These are phyloP conservation scores for Phytophthora multivora DNA, from an alignment of 352 stramenopile genomes.

Conservation along the genomic window DNA sequence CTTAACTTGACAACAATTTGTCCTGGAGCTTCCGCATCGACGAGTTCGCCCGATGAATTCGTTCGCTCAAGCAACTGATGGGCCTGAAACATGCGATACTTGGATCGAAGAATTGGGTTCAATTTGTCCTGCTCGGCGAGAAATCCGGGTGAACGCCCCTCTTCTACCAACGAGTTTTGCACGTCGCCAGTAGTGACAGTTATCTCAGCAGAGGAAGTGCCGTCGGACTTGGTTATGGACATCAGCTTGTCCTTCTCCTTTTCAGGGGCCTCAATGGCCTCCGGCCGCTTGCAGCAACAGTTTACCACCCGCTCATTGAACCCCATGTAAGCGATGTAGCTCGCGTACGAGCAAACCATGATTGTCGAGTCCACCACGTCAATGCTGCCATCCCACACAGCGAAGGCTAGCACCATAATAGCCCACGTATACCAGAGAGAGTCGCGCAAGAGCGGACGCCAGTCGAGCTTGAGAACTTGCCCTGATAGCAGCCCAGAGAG, in stretches of 20 bases:
- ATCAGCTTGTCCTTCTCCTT: constrained; percentile 13
- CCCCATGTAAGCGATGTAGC: constrained; percentile 82
- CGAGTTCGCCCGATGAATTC: constrained; percentile 11
- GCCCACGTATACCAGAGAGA: constrained; percentile 77
- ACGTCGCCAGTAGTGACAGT: constrained; percentile 16
- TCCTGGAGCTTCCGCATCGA: constrained; percentile 13
- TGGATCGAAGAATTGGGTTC: constrained; percentile 67
- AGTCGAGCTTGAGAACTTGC: constrained; percentile 73
- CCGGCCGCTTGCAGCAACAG: constrained; percentile 57
- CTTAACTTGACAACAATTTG: constrained; percentile 6
- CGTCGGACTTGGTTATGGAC: neutral
- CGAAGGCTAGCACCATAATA: constrained; percentile 57
- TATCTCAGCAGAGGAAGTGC: constrained; percentile 12
- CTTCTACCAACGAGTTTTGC: constrained; percentile 14
- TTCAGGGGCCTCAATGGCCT: constrained; percentile 21
- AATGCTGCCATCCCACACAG: constrained; percentile 67
- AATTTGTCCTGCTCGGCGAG: constrained; percentile 48
- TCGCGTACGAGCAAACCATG: constrained; percentile 68
- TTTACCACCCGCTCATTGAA: constrained; percentile 68
- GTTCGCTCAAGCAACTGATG: constrained; percentile 37
- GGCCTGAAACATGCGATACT: constrained; percentile 76
- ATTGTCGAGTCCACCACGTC: constrained; percentile 61
- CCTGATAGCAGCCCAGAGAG: constrained; percentile 71
- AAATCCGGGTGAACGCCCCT: constrained; percentile 23
- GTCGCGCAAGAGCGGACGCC: constrained; percentile 80